Percentiles rank a stretch among this genome's conserved stretches.
Conservation (phyloP, 2,329 filamentous ascomycete species). For the Chaetomium globosum region DNA sequence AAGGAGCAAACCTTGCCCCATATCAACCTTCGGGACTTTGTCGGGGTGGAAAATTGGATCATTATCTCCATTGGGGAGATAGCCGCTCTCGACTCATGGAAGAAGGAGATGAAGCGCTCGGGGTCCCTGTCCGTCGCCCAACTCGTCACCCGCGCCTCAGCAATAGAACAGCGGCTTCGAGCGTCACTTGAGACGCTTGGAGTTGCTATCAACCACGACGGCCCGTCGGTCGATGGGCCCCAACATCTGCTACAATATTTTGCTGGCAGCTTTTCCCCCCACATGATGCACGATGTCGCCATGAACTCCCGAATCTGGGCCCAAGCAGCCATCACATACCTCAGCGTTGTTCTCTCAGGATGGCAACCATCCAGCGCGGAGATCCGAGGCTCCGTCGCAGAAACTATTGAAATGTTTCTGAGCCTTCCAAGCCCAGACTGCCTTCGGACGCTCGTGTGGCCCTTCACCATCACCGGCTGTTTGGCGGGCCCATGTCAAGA, state of each 20-base stretch:
- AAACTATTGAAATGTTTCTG: conserved; percentile 43
- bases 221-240: neutral
- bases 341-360: conserved; percentile 53
- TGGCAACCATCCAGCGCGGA: conserved; percentile 54
- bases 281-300: conserved; percentile 18
- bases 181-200: conserved; percentile 41
- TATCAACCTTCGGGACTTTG: conserved; percentile 52
- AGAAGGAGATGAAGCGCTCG: conserved; percentile 49
- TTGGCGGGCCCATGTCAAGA: conserved; percentile 47
- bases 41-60: conserved; percentile 61
- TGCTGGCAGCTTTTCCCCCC: conserved; percentile 7
- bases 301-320: conserved; percentile 50
- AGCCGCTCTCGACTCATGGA: conserved; percentile 58
- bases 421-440: conserved; percentile 38
- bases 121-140: conserved; percentile 52
- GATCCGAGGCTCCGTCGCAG: conserved; percentile 42
- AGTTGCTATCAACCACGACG: neutral
- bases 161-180: conserved; percentile 47
- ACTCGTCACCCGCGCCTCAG: conserved; percentile 49
- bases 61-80: conserved; percentile 58
- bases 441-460: conserved; percentile 43
- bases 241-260: conserved; percentile 25
- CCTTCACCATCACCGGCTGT: conserved; percentile 44
- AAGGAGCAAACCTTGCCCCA: conserved; percentile 39
- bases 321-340: conserved; percentile 52